Evolutionary conservation across 2,329 filamentous ascomycete species (phyloP).

Genomic region (Leptographium procerum): DNA sequence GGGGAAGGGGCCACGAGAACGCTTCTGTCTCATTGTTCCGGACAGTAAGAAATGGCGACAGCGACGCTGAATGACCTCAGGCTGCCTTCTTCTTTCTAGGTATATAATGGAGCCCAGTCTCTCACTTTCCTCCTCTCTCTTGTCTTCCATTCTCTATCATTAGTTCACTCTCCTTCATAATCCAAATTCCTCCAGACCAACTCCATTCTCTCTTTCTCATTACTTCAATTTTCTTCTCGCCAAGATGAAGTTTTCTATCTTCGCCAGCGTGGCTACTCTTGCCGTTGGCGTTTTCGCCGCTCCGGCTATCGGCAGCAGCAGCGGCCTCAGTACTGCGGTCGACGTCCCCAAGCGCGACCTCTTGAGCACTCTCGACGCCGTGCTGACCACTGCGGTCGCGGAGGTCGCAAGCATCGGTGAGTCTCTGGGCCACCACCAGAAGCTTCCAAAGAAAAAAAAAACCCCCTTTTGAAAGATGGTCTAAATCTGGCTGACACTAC

Average conservation of each 20-base stretch:
- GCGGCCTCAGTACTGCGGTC: neutral
- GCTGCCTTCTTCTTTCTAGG: no score
- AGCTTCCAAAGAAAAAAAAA: neutral
- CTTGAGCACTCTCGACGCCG: neutral
- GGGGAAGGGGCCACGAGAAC: no score
- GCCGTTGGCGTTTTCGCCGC: constrained; percentile 7
- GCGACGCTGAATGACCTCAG: no score
- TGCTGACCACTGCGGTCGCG: neutral
- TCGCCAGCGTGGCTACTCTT: constrained; percentile 2
- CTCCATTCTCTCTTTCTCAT: neutral
- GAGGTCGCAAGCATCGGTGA: neutral
- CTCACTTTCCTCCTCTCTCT: neutral
- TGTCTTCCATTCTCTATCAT: neutral
- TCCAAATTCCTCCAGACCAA: neutral
- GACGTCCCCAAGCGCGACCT: neutral
- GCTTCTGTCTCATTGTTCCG: no score
- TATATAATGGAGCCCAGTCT: no score
- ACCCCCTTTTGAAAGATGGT: no score
- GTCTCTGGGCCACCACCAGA: neutral
- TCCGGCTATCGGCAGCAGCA: neutral
- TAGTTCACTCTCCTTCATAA: neutral
- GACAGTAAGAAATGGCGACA: no score
- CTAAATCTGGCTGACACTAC: no score
- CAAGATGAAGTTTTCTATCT: constrained; percentile 11
- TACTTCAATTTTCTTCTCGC: neutral